Conservation (phyloP, 306 rosid species). For the Bauhinia variegata region DNA sequence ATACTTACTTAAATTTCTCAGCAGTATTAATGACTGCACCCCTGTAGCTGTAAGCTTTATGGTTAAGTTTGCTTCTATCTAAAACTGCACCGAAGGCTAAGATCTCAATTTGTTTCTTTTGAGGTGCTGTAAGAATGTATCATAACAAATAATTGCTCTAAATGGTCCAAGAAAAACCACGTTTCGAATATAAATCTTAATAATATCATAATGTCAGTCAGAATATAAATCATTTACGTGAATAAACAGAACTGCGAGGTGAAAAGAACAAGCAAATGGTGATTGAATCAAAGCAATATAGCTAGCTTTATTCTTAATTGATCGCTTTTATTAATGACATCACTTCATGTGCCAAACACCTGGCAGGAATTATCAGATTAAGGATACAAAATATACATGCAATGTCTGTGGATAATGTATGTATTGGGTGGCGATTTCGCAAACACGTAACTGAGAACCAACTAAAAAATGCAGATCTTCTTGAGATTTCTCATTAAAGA, state of each 20-base stretch:
- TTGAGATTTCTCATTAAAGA: neutral
- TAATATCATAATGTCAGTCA: neutral
- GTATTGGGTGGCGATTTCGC: no score
- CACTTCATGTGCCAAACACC: slow-evolving; percentile 31
- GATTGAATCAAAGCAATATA: neutral
- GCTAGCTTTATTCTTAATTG: neutral
- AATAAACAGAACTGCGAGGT: neutral
- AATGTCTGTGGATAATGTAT: no score
- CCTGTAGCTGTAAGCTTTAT: no score
- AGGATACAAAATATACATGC: no score
- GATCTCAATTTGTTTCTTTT: neutral
- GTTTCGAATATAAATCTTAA: neutral
- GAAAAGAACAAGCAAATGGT: neutral
- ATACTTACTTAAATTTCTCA: no score
- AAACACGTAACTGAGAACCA: neutral
- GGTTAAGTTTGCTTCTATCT: no score
- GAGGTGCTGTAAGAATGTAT: no score
- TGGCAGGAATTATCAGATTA: slow-evolving; percentile 8
- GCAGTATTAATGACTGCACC: no score
- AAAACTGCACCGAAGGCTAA: no score
- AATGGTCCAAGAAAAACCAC: neutral
- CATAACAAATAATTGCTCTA: no score
- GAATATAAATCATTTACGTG: neutral
- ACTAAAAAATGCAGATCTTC: slow-evolving; percentile 1
- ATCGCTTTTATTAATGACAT: slow-evolving; percentile 11